These are phyloP conservation scores for Domatiomyces globalis DNA, from an alignment of 2,329 filamentous ascomycete species.

Conservation along the genomic window DNA sequence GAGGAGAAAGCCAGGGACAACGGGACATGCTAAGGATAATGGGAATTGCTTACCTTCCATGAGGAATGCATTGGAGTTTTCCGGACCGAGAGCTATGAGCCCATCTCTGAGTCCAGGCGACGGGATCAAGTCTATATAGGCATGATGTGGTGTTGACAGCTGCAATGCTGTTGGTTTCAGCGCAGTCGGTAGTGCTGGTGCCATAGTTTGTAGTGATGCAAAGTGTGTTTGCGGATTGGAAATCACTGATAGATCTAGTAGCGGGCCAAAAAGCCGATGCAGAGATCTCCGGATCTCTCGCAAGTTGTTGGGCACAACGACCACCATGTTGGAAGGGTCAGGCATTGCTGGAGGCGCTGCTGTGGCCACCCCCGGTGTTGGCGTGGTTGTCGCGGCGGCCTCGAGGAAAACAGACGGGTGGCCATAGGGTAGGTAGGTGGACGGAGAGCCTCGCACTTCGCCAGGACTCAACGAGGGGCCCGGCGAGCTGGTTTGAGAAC, in stretches of 20 bases:
- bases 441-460: slow-evolving; percentile 17
- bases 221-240: slow-evolving; percentile 25
- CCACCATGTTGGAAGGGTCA: slow-evolving; percentile 12
- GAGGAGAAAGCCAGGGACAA: too few relatives aligned
- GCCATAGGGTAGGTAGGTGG: slow-evolving; percentile 12
- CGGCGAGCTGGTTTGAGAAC: slow-evolving; percentile 21
- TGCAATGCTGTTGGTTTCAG: slow-evolving; percentile 28
- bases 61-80: slow-evolving; percentile 27
- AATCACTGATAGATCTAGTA: slow-evolving; percentile 24
- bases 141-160: slow-evolving; percentile 28
- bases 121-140: slow-evolving; percentile 31
- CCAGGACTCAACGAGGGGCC: slow-evolving; percentile 14
- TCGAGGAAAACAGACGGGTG: slow-evolving; percentile 9
- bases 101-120: slow-evolving; percentile 28
- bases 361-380: not conserved
- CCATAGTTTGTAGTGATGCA: slow-evolving; percentile 19
- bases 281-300: slow-evolving; percentile 24
- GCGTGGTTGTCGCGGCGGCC: slow-evolving; percentile 5
- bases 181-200: slow-evolving; percentile 22
- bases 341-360: slow-evolving; percentile 6
- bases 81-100: slow-evolving; percentile 23
- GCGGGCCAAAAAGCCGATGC: slow-evolving; percentile 23
- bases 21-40: too few relatives aligned
- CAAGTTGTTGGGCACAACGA: slow-evolving; percentile 25
- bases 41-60: slow-evolving; percentile 13